phyloP scores from a whole-genome alignment of 768 basidiomycete species.

The Leucocoprinus sp. region DNA sequence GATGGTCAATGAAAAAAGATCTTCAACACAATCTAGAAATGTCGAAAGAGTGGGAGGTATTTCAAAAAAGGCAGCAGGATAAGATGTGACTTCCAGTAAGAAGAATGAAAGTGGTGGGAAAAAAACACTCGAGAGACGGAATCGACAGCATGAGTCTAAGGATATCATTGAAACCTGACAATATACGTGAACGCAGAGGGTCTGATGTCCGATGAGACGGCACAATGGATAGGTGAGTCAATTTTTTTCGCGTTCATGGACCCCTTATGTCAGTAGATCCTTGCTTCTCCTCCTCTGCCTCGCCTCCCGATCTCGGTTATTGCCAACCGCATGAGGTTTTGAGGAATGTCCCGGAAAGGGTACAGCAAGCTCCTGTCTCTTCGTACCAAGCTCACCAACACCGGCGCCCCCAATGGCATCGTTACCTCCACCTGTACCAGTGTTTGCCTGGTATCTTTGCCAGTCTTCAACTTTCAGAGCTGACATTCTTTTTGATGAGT shows the following conservation, averaged over 20 bases:
- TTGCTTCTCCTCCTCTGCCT: constrained; percentile 25
- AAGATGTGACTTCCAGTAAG: too few relatives aligned
- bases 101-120: too few relatives aligned
- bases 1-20: too few relatives aligned
- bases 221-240: too few relatives aligned
- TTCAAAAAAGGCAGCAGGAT: too few relatives aligned
- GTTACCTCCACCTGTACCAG: constrained; percentile 17
- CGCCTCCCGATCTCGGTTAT: constrained; percentile 13
- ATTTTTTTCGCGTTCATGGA: not conserved
- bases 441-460: constrained; percentile 63
- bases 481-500: constrained; percentile 59
- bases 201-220: too few relatives aligned
- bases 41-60: too few relatives aligned
- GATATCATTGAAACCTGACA: not conserved
- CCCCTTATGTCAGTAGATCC: constrained; percentile 27
- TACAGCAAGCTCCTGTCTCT: constrained; percentile 35
- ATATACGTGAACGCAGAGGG: too few relatives aligned
- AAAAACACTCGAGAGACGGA: too few relatives aligned
- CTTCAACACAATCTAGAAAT: too few relatives aligned
- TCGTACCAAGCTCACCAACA: constrained; percentile 14
- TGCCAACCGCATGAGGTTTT: not conserved
- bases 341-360: constrained; percentile 44
- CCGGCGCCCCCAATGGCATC: constrained; percentile 10
- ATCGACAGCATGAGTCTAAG: too few relatives aligned
- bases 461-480: constrained; percentile 81